Percentiles rank a stretch among this genome's conserved stretches.
Conservation (phyloP, 192 early-diverging fungal genomes). For the Backusella tarrabulga region DNA sequence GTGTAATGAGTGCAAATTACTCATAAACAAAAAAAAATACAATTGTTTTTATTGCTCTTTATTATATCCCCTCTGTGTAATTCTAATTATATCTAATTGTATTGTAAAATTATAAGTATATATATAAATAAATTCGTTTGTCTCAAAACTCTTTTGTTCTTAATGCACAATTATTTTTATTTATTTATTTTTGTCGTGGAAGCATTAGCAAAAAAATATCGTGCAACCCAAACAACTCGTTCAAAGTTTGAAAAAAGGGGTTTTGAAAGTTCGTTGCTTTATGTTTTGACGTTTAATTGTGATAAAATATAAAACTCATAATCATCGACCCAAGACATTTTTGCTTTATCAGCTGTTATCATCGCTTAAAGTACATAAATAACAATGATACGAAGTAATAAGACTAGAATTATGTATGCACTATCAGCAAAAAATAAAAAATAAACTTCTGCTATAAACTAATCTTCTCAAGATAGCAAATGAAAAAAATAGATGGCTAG, state of each 20-base stretch:
- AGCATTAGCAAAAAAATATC: no score
- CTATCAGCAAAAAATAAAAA: background rate
- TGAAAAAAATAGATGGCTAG: background rate
- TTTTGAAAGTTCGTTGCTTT: no score
- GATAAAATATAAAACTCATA: background rate
- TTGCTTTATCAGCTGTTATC: background rate
- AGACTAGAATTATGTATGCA: background rate
- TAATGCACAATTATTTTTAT: background rate
- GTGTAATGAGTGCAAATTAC: slow-evolving; percentile 11
- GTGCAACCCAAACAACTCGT: no score
- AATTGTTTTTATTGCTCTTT: background rate
- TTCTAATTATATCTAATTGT: background rate
- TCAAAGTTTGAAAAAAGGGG: no score
- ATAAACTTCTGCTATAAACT: background rate
- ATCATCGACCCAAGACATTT: background rate
- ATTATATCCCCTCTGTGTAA: background rate
- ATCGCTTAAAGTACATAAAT: background rate
- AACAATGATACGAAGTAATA: background rate
- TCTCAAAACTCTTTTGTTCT: background rate
- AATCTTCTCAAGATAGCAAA: background rate
- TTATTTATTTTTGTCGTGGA: background rate
- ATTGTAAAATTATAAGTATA: background rate
- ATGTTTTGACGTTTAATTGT: background rate
- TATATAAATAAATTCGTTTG: background rate
- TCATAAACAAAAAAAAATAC: background rate